Base-by-base conservation (phyloP, 2,329 filamentous ascomycete species). In the Apiospora kogelbergensis region DNA sequence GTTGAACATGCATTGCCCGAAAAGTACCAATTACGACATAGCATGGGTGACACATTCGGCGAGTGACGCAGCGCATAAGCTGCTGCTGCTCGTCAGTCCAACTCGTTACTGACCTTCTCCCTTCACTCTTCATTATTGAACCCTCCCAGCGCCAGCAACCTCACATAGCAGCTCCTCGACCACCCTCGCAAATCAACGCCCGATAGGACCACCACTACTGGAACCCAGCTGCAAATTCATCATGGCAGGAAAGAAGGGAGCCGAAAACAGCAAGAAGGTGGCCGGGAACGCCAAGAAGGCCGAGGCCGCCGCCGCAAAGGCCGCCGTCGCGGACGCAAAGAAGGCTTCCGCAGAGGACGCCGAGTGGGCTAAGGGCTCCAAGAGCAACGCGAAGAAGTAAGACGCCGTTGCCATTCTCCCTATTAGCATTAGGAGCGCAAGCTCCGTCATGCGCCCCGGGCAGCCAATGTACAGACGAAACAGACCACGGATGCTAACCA, bases 241-340 rank as follows among this genome's bases (percentile, higher is more conserved):
- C 72, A 95, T 95, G 92, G 91, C 85, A 37, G 88, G 86, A 74
- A 93, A 93, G 81, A 95, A 93, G 81, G 88, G 85, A 67, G 88
- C 84, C 67, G 94, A 97, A 72, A 94, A 92, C 82, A 91, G 87
- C 80, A 98, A 97, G 83, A 98, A 98, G 85, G 94, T 84, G 2
- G 89, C 91, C 10, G 96, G 95, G 72, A 94, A 98, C 81, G 94
- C 95, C 72, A 89, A 94, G 82, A 98, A 99, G 86, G 94, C 94
- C 72, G 94, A 98, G 65, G 91, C 90, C 3, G 95, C 94, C 1
- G 92, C 93, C 10, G 83, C 87, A 68, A 98, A 98, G 82, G 86
- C 90, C 70, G 93, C 93, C 0, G 89, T 81, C 3, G 90, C 91
- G 70, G 88, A 93, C 46, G 83, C 87, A 45, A 91, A 91, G 81